Conservation (phyloP, 371 early-diverging fungal genomes). For the Mortierella sp. region DNA sequence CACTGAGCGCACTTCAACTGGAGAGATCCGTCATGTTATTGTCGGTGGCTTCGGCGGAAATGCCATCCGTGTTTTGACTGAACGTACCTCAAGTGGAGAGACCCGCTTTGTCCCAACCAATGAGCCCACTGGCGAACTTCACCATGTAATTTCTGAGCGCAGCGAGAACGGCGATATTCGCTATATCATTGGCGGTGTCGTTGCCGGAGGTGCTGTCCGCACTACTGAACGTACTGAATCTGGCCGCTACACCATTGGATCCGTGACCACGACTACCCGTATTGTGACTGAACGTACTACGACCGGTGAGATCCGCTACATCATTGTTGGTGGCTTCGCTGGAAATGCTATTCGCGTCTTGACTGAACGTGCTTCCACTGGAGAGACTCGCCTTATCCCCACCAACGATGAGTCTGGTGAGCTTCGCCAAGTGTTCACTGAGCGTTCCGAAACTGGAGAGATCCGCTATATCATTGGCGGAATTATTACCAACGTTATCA, state of each 20-base stretch:
- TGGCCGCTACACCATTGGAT: constrained; percentile 14
- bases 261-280: constrained; percentile 35
- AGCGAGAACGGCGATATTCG: constrained; percentile 33
- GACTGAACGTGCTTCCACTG: constrained; percentile 27
- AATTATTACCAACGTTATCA: constrained; percentile 25
- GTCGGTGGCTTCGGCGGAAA: constrained; percentile 44
- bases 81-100: constrained; percentile 33
- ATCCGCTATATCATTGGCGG: constrained; percentile 42
- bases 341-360: constrained; percentile 49
- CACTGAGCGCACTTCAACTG: constrained; percentile 38
- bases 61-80: constrained; percentile 49
- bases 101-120: constrained; percentile 37
- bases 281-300: constrained; percentile 47
- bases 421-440: constrained; percentile 33
- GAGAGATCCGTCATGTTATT: constrained; percentile 47
- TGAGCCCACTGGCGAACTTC: constrained; percentile 36
- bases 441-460: constrained; percentile 40
- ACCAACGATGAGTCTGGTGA: constrained; percentile 37
- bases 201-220: constrained; percentile 29
- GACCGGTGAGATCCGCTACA: constrained; percentile 51
- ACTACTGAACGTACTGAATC: constrained; percentile 32
- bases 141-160: constrained; percentile 37
- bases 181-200: constrained; percentile 33
- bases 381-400: constrained; percentile 36
- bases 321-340: constrained; percentile 39